Evolutionary conservation across 495 filamentous ascomycete genomes (phyloP).

Genomic region (Penicillium malachiteum): DNA sequence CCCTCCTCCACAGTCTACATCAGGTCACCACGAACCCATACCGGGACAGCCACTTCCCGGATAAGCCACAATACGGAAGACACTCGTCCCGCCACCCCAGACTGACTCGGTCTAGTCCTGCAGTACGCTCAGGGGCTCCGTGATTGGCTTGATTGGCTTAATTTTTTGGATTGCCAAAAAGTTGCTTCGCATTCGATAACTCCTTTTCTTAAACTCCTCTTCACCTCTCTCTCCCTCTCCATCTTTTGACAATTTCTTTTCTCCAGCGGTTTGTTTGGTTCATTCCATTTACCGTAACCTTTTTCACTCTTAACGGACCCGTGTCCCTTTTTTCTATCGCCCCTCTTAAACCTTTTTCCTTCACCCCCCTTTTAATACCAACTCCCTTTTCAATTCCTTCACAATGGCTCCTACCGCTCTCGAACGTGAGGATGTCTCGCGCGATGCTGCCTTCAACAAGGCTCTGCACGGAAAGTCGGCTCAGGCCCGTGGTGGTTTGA

Average conservation of each 20-base stretch:
- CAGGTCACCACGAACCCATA: constrained; percentile 15
- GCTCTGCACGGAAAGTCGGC: constrained; percentile 87
- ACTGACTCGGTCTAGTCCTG: constrained; percentile 8
- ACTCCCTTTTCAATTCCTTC: constrained; percentile 14
- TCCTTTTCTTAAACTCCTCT: constrained; percentile 4
- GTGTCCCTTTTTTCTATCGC: constrained; percentile 8
- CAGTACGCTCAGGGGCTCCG: constrained; percentile 14
- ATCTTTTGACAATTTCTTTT: constrained; percentile 10
- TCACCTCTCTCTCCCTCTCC: constrained; percentile 5
- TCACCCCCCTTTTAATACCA: constrained; percentile 24
- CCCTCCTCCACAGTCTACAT: constrained; percentile 2
- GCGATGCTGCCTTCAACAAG: constrained; percentile 93
- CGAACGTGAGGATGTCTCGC: constrained; percentile 80
- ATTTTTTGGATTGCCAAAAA: constrained; percentile 13
- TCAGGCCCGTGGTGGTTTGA: constrained; percentile 66
- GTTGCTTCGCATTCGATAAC: constrained; percentile 8
- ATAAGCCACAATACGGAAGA: constrained; percentile 23
- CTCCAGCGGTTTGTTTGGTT: background rate
- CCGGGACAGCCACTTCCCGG: constrained; percentile 18
- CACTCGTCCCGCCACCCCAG: constrained; percentile 8
- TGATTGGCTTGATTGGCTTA: constrained; percentile 17
- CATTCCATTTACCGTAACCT: background rate
- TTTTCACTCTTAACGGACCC: background rate
- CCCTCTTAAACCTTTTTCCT: constrained; percentile 13
- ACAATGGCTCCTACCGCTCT: constrained; percentile 72